Conservation (phyloP, 192 early-diverging fungal genomes). For the Jimgerdemannia lactiflua region DNA sequence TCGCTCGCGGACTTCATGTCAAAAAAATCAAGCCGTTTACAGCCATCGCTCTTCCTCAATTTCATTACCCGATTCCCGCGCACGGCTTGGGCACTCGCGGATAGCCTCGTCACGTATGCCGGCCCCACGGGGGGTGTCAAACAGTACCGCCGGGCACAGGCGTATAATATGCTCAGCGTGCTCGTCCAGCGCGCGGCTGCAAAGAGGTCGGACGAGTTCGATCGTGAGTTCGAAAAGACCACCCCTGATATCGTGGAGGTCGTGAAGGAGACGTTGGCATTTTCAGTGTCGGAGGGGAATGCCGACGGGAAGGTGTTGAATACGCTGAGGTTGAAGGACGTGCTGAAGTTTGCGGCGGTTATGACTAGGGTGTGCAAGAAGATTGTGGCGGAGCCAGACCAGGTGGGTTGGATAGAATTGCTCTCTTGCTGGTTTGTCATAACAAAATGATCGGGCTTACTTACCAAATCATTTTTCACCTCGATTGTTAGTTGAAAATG, state of each 20-base stretch:
- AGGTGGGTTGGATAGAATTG: conserved; percentile 11
- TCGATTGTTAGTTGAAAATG: conserved; percentile 10
- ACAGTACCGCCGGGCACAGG: conserved; percentile 63
- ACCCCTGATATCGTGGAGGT: conserved; percentile 32
- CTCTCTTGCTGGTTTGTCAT: neutral
- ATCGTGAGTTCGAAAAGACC: conserved; percentile 25
- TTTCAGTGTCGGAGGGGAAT: conserved; percentile 21
- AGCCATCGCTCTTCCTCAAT: conserved; percentile 65
- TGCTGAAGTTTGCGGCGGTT: conserved; percentile 38
- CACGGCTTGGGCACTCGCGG: conserved; percentile 59
- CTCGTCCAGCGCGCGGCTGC: conserved; percentile 39
- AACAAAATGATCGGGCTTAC: neutral
- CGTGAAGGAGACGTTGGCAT: conserved; percentile 36
- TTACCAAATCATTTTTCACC: neutral
- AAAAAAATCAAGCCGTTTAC: conserved; percentile 67
- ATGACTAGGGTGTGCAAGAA: conserved; percentile 35
- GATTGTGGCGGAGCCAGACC: conserved; percentile 18
- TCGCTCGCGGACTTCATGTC: conserved; percentile 74
- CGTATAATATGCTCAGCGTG: conserved; percentile 40
- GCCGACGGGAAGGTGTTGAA: conserved; percentile 29
- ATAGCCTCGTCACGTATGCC: conserved; percentile 49
- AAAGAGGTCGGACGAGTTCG: conserved; percentile 36
- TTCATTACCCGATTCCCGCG: conserved; percentile 59
- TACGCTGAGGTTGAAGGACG: conserved; percentile 29
- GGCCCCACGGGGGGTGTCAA: conserved; percentile 53